phyloP scores from a whole-genome alignment of 257 asterid genomes.

The Solanum acaule region DNA sequence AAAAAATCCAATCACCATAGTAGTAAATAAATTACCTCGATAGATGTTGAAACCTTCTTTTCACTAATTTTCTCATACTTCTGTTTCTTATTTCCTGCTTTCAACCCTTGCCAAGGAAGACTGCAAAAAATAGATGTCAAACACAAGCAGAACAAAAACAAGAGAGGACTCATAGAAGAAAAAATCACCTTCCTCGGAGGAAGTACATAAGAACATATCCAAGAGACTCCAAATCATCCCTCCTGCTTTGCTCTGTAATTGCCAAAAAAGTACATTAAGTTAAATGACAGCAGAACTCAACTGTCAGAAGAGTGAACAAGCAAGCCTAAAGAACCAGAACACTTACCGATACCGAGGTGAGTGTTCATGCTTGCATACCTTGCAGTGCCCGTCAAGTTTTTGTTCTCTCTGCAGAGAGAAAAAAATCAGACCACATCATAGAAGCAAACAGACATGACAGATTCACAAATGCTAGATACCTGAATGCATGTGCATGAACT shows the following conservation, averaged over 20 bases:
- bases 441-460: background rate
- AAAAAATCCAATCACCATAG: too few species aligned
- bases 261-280: background rate
- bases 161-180: slow-evolving; percentile 7
- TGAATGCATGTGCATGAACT: background rate
- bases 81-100: too few species aligned
- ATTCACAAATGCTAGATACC: background rate
- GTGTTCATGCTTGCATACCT: slow-evolving; percentile 98
- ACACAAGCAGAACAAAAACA: background rate
- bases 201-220: slow-evolving; percentile 94
- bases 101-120: too few species aligned
- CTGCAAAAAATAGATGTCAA: too few species aligned
- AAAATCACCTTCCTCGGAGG: slow-evolving; percentile 76
- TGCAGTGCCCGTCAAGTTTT: slow-evolving; percentile 96
- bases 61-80: too few species aligned
- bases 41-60: too few species aligned
- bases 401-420: slow-evolving; percentile 69
- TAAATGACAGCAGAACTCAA: background rate
- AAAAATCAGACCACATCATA: background rate
- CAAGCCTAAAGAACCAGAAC: background rate
- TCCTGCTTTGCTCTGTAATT: slow-evolving; percentile 87
- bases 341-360: slow-evolving; percentile 90
- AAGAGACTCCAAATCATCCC: slow-evolving; percentile 98
- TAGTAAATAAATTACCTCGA: too few species aligned
- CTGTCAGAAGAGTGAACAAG: background rate